phyloP scores from a whole-genome alignment of 768 basidiomycete species.

The Termitomyces sp. region DNA sequence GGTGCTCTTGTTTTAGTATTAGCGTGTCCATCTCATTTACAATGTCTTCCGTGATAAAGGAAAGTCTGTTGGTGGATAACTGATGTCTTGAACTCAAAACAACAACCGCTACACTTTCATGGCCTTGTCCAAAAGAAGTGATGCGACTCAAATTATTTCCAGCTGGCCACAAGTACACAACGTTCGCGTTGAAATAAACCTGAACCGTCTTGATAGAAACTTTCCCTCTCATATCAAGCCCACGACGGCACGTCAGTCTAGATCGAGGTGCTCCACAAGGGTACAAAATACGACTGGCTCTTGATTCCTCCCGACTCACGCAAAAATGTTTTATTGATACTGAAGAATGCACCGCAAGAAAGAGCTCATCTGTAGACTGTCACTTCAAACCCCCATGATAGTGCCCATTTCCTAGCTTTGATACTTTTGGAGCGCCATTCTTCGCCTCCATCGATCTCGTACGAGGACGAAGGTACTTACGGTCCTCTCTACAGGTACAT shows the following conservation, averaged over 20 bases:
- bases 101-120: neutral
- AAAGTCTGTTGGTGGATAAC: neutral
- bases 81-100: neutral
- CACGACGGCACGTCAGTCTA: no score
- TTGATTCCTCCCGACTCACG: slow-evolving; percentile 35
- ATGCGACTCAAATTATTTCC: no score
- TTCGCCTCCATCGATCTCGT: slow-evolving; percentile 13
- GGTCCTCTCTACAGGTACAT: slow-evolving; percentile 19
- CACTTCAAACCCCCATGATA: slow-evolving; percentile 41
- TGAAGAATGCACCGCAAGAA: no score
- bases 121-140: no score
- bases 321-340: neutral
- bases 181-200: no score
- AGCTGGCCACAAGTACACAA: no score
- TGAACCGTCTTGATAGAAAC: no score
- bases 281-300: slow-evolving; percentile 48
- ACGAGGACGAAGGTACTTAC: slow-evolving; percentile 37
- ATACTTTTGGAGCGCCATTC: slow-evolving; percentile 38
- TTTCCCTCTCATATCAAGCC: no score
- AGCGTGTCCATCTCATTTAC: neutral
- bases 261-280: slow-evolving; percentile 36
- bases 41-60: neutral
- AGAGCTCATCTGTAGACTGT: slow-evolving; percentile 36
- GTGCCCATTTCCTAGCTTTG: slow-evolving; percentile 30
- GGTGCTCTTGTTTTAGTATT: neutral